Evolutionary conservation across 2,329 filamentous ascomycete genomes (phyloP), one percentile per base, ranked within the genome.

Genomic region (Xylaria sp.): DNA sequence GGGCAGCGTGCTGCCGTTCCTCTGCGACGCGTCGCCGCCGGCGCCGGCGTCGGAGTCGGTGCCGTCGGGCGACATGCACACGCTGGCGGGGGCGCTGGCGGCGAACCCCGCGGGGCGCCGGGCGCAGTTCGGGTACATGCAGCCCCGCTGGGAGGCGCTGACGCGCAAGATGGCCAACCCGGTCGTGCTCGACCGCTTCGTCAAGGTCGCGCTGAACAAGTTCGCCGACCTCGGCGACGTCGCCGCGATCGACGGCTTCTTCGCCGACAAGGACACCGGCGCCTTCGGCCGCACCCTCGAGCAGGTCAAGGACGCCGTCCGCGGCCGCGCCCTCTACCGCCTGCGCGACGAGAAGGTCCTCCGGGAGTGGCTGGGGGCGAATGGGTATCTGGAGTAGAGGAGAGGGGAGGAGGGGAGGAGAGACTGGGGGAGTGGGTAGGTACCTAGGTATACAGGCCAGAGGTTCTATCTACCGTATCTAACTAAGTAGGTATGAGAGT

Each of bases 151-250:
- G 90, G 79, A 84, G 24, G 78, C 82, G 34, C 82, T 96, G 41
- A 81, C 87, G 48, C 76, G 84, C 56, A 89, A 88, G 71, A 80
- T 97, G 50, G 86, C 70, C 39, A 97, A 97, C 75, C 89, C 91
- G 59, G 88, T 97, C 24, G 85, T 97, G 2, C 79, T 97, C 16
- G 93, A 99, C 74, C 87, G 93, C 44, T 96, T 96, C 74, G 76
- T 99, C 64, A 87, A 90, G 63, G 79, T 89, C 63, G 86, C 86
- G 41, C 76, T 99, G 63, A 85, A 84, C 66, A 89, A 90, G 69
- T 97, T 95, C 70, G 84, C 90, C 2, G 87, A 91, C 64, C 75
- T 78, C 13, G 81, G 82, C 59, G 80, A 85, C 16, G 82, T 91
- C 58, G 79, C 85, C 60, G 91, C 97, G 49, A 94, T 99, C 65